Conservation (phyloP, 2,329 filamentous ascomycete species). For the Bipolaris bicolor region DNA sequence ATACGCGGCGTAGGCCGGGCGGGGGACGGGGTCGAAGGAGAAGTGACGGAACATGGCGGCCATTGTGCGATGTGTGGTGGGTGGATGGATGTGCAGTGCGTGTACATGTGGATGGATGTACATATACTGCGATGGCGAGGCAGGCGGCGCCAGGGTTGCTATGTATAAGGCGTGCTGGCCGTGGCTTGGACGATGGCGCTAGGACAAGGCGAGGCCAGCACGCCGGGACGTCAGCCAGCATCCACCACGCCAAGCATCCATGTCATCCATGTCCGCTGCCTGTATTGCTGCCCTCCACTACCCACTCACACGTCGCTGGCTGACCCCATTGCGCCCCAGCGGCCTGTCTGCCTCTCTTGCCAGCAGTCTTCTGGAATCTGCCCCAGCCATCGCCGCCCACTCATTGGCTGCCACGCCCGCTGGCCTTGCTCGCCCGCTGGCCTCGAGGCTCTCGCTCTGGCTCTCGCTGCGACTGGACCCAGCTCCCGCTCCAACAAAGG, state of each 20-base stretch:
- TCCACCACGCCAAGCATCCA: not conserved
- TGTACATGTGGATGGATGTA: not conserved
- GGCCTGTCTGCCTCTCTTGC: not conserved
- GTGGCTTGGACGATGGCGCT: constrained; percentile 9
- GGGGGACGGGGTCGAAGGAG: constrained; percentile 47
- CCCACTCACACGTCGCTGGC: not conserved
- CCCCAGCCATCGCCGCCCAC: not conserved
- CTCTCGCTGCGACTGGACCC: no score
- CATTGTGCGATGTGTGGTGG: constrained; percentile 6
- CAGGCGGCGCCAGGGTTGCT: constrained; percentile 21
- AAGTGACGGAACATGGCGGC: constrained; percentile 49
- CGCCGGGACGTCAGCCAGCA: not conserved
- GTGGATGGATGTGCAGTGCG: not conserved
- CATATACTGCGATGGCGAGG: constrained; percentile 1
- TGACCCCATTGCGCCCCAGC: not conserved
- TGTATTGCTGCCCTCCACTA: no score
- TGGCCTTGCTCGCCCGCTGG: no score
- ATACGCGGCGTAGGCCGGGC: constrained; percentile 31
- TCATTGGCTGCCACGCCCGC: not conserved
- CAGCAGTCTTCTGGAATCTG: constrained; percentile 9
- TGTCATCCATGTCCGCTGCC: not conserved
- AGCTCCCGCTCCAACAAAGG: not conserved
- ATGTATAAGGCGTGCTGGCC: constrained; percentile 5
- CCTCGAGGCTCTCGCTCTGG: no score
- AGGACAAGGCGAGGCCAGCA: not conserved